Percentiles rank a stretch among this genome's conserved stretches.
These are phyloP conservation scores for Poronia punctata DNA, from an alignment of 495 filamentous ascomycete species.

Conservation along the genomic window DNA sequence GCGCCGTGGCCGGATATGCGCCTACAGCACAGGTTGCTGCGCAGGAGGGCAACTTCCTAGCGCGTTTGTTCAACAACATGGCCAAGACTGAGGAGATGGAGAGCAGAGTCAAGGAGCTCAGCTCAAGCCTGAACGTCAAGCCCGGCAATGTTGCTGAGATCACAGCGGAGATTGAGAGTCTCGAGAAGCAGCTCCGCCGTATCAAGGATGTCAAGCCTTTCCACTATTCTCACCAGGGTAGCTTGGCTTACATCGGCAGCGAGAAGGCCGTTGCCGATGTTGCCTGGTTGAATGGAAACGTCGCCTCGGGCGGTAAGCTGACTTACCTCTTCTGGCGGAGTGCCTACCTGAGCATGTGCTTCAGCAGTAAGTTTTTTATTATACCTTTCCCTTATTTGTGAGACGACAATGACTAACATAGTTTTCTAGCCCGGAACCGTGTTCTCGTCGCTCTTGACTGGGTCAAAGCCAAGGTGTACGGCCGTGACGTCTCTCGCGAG, in stretches of 20 bases:
- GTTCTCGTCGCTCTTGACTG: constrained; percentile 89
- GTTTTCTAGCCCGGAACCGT: constrained; percentile 68
- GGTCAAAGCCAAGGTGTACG: constrained; percentile 91
- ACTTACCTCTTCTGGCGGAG: constrained; percentile 93
- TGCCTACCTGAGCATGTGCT: constrained; percentile 99
- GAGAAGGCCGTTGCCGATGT: constrained; percentile 98
- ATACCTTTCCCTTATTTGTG: neutral
- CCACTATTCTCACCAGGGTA: constrained; percentile 96
- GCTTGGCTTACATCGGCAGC: constrained; percentile 93
- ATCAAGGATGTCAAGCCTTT: constrained; percentile 94
- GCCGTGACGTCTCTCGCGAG: constrained; percentile 91
- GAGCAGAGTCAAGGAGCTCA: constrained; percentile 56
- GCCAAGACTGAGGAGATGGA: constrained; percentile 82
- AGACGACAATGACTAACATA: constrained; percentile 11
- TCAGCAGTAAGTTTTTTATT: constrained; percentile 68
- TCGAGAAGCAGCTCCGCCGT: constrained; percentile 77
- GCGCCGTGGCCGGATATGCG: constrained; percentile 92
- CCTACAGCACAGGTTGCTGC: constrained; percentile 94
- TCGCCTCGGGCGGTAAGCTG: constrained; percentile 74
- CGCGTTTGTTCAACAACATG: constrained; percentile 95
- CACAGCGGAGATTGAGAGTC: constrained; percentile 71
- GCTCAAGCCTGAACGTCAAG: constrained; percentile 41
- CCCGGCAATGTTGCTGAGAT: constrained; percentile 53
- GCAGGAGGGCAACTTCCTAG: constrained; percentile 94
- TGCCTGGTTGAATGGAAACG: constrained; percentile 94